Evolutionary conservation across 192 early-diverging fungal species (phyloP).

Genomic region (Phycomyces nitens): DNA sequence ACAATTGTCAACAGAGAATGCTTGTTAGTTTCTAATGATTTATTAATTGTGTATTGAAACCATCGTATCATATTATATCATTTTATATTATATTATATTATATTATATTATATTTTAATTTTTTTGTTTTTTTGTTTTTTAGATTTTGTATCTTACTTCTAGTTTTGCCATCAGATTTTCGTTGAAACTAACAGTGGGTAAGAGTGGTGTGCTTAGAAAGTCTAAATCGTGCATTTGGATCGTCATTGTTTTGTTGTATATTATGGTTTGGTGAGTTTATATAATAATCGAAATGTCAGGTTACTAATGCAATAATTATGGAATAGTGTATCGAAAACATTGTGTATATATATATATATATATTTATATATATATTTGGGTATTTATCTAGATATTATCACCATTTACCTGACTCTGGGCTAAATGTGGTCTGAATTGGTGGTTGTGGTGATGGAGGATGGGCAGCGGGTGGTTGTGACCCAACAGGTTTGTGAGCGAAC

Average conservation of each 20-base stretch:
- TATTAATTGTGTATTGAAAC: not conserved
- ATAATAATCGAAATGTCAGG: too few species aligned
- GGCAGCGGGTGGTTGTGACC: not conserved
- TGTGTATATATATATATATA: too few species aligned
- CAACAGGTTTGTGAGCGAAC: constrained; percentile 9
- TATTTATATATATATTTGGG: too few species aligned
- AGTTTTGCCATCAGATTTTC: not conserved
- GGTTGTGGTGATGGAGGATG: constrained; percentile 3
- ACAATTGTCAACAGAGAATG: not conserved
- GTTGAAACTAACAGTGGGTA: not conserved
- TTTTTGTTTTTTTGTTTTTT: not conserved
- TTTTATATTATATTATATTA: constrained; percentile 2
- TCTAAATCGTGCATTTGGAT: not conserved
- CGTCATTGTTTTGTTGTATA: too few species aligned
- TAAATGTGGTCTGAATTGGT: not conserved
- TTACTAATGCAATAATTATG: too few species aligned
- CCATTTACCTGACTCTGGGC: not conserved
- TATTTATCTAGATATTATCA: not conserved
- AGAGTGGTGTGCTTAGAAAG: not conserved
- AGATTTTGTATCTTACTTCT: not conserved
- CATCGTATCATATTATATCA: not conserved
- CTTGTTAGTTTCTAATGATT: not conserved
- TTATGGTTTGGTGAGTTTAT: too few species aligned
- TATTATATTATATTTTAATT: not conserved
- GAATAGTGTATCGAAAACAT: too few species aligned